A percentile compares a stretch with the other conserved stretches of the same genome.
phyloP scores from a whole-genome alignment of 208 protist genomes.

The Crithidia thermophila region DNA sequence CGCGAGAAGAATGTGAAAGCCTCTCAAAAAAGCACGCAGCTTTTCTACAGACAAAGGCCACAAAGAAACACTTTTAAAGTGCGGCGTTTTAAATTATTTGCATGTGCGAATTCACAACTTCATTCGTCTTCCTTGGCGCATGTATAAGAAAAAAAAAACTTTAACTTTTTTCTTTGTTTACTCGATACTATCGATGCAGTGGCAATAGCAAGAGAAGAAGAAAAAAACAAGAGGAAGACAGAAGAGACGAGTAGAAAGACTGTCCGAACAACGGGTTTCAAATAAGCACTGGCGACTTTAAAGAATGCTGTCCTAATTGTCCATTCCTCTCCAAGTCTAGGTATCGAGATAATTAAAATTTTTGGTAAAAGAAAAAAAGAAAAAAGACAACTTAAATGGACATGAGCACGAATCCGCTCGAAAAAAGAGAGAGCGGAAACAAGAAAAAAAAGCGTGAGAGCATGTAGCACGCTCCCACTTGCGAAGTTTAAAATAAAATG shows the following conservation, averaged over 20 bases:
- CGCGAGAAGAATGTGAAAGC: background rate
- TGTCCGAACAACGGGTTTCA: too few species aligned
- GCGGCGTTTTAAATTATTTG: too few species aligned
- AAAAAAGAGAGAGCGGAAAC: background rate
- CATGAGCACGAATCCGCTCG: background rate
- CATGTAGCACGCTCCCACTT: too few species aligned
- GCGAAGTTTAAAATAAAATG: too few species aligned
- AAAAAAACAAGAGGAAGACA: too few species aligned
- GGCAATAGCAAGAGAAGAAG: too few species aligned
- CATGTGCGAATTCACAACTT: background rate
- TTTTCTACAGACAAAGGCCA: too few species aligned
- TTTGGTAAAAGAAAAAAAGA: slow-evolving; percentile 5
- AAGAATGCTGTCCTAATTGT: too few species aligned
- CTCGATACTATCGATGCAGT: background rate
- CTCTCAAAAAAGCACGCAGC: background rate
- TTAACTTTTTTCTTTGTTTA: background rate
- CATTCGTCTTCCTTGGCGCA: background rate
- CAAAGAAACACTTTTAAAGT: too few species aligned
- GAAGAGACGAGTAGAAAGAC: too few species aligned
- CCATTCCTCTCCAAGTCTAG: too few species aligned
- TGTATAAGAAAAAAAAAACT: slow-evolving; percentile 8
- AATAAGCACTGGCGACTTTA: too few species aligned
- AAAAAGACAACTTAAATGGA: background rate
- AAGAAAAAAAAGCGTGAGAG: slow-evolving; percentile 8
- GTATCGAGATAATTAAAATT: background rate